Conservation (phyloP, 1,139 yeast species). For the Torulaspora globosa region DNA sequence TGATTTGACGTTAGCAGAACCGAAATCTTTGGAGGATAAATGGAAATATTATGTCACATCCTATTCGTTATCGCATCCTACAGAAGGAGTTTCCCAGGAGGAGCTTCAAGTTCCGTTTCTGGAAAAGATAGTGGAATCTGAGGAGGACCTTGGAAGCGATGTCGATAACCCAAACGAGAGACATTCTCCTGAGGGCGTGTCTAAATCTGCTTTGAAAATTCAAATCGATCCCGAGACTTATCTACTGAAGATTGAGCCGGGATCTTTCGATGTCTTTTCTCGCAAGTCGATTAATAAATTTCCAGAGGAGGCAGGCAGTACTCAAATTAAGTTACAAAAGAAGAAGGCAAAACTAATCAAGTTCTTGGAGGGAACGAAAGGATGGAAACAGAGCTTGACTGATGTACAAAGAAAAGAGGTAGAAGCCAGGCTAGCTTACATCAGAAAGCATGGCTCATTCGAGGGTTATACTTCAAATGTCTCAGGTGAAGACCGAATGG, state of each 20-base stretch:
- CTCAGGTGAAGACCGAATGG: conserved; percentile 10
- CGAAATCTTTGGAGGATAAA: conserved; percentile 67
- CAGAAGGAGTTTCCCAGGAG: conserved; percentile 92
- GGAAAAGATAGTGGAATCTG: conserved; percentile 54
- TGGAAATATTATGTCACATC: conserved; percentile 94
- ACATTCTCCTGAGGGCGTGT: conserved; percentile 55
- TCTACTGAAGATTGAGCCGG: conserved; percentile 73
- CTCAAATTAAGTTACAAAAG: conserved; percentile 17
- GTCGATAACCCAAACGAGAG: conserved; percentile 16
- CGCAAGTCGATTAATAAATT: conserved; percentile 42
- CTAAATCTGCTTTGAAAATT: conserved; percentile 72
- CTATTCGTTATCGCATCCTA: conserved; percentile 90
- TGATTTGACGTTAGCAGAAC: conserved; percentile 79
- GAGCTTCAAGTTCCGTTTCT: conserved; percentile 70
- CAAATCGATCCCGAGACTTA: conserved; percentile 77
- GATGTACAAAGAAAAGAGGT: conserved; percentile 15
- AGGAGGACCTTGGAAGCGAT: conserved; percentile 38
- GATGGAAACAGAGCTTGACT: conserved; percentile 26
- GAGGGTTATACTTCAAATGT: conserved; percentile 3
- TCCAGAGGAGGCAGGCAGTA: conserved; percentile 26
- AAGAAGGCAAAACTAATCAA: conserved; percentile 22
- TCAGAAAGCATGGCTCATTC: conserved; percentile 20
- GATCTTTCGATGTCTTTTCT: conserved; percentile 77
- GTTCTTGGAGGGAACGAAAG: conserved; percentile 23
- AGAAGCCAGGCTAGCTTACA: conserved; percentile 9